A percentile compares a stretch with the other conserved stretches of the same genome.
phyloP scores from a whole-genome alignment of 1,284 basidiomycete genomes.

The Thecaphora frezii region DNA sequence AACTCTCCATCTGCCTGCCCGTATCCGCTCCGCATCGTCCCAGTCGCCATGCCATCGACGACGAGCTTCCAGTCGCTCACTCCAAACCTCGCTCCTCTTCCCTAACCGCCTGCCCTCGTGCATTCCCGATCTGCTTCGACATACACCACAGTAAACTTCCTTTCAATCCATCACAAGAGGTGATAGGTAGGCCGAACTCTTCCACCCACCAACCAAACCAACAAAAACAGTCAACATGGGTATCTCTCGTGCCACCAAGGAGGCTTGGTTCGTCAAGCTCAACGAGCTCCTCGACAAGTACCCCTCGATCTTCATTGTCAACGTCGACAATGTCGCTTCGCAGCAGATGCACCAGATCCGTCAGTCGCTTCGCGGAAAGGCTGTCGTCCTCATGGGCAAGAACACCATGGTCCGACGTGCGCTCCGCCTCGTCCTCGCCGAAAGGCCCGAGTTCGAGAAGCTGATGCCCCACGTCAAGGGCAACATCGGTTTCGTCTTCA shows the following conservation, averaged over 20 bases:
- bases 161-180: slow-evolving; percentile 50
- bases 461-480: slow-evolving; percentile 92
- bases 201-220: slow-evolving; percentile 4
- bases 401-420: slow-evolving; percentile 99
- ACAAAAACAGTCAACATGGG: slow-evolving; percentile 69
- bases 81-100: no score
- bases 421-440: slow-evolving; percentile 82
- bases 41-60: no score
- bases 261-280: slow-evolving; percentile 89
- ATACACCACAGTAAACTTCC: slow-evolving; percentile 46
- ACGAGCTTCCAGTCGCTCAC: no score
- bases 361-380: slow-evolving; percentile 89
- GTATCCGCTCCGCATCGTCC: background rate
- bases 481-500: slow-evolving; percentile 99
- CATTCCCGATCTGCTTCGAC: no score
- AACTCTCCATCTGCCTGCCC: background rate
- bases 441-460: slow-evolving; percentile 91
- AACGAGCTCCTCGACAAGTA: slow-evolving; percentile 88
- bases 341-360: slow-evolving; percentile 99
- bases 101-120: no score
- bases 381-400: slow-evolving; percentile 98
- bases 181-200: slow-evolving; percentile 51
- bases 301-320: slow-evolving; percentile 95
- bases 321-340: slow-evolving; percentile 99
- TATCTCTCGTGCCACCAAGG: slow-evolving; percentile 83